Percentiles rank a stretch among this genome's conserved stretches.
Evolutionary conservation across 2,329 filamentous ascomycete genomes (phyloP).

Genomic region (Colletotrichum lupini): DNA sequence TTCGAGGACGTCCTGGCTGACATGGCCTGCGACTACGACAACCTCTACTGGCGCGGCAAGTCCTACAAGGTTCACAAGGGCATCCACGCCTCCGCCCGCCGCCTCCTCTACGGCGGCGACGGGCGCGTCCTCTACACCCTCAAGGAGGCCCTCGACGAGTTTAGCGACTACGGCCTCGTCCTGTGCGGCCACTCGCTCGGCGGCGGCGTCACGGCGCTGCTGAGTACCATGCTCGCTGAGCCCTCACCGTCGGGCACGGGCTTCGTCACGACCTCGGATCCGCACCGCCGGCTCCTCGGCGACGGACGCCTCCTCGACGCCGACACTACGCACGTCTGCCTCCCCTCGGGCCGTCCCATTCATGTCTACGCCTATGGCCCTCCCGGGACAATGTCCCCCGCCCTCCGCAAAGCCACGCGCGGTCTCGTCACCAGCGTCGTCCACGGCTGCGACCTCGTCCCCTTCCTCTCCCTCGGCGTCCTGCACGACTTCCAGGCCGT

Average conservation of each 20-base stretch:
- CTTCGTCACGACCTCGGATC: slow-evolving; percentile 70
- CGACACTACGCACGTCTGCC: slow-evolving; percentile 51
- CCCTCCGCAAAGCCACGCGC: slow-evolving; percentile 75
- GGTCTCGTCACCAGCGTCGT: slow-evolving; percentile 81
- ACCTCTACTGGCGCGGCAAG: slow-evolving; percentile 71
- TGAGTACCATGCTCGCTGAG: slow-evolving; percentile 78
- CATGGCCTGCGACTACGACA: slow-evolving; percentile 79
- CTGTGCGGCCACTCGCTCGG: slow-evolving; percentile 77
- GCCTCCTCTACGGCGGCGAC: slow-evolving; percentile 75
- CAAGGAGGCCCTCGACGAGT: slow-evolving; percentile 72
- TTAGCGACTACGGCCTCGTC: slow-evolving; percentile 76
- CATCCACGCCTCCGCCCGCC: slow-evolving; percentile 76
- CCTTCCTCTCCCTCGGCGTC: slow-evolving; percentile 77
- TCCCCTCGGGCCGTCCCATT: slow-evolving; percentile 76
- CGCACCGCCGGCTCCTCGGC: slow-evolving; percentile 54
- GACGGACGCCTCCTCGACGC: slow-evolving; percentile 39
- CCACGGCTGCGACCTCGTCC: slow-evolving; percentile 79
- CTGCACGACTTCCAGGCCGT: slow-evolving; percentile 81
- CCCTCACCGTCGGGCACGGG: slow-evolving; percentile 65
- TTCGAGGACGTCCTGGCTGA: slow-evolving; percentile 81
- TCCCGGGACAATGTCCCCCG: slow-evolving; percentile 77
- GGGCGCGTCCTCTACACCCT: slow-evolving; percentile 75
- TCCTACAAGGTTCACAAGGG: slow-evolving; percentile 79
- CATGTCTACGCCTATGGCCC: slow-evolving; percentile 85
- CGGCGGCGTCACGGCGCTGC: slow-evolving; percentile 75